Evolutionary conservation across 163 green algal species (phyloP).

Genomic region (Scenedesmus sp.): DNA sequence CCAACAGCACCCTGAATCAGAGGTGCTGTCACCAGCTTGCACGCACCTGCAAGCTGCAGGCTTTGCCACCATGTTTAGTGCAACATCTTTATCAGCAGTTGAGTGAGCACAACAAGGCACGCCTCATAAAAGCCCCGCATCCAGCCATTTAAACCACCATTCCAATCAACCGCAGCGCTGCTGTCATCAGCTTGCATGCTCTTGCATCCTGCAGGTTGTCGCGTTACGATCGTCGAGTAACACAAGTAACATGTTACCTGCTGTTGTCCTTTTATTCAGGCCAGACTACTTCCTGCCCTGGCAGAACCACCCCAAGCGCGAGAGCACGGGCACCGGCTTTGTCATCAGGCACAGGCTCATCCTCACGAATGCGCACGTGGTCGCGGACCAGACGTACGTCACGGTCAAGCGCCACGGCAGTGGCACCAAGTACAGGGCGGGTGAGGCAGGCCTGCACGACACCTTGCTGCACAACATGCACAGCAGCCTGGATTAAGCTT

Average conservation of each 20-base stretch:
- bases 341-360: slow-evolving; percentile 73
- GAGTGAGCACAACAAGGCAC: too few species aligned
- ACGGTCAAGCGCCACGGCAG: slow-evolving; percentile 74
- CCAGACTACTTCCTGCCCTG: slow-evolving; percentile 78
- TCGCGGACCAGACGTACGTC: slow-evolving; percentile 70
- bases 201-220: too few species aligned
- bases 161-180: too few species aligned
- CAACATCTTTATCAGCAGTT: too few species aligned
- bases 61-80: too few species aligned
- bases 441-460: background rate
- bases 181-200: too few species aligned
- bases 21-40: background rate
- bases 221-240: too few species aligned
- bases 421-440: slow-evolving; percentile 68
- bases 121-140: too few species aligned
- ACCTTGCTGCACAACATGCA: too few species aligned
- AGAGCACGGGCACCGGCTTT: slow-evolving; percentile 71
- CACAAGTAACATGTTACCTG: background rate
- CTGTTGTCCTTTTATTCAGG: background rate
- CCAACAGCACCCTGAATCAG: background rate
- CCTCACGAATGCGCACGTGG: slow-evolving; percentile 79
- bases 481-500: too few species aligned
- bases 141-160: too few species aligned
- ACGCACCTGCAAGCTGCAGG: too few species aligned
- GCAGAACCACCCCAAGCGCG: slow-evolving; percentile 76